phyloP scores from a whole-genome alignment of 495 filamentous ascomycete genomes.

The Penicillium cosmopolitanum region DNA sequence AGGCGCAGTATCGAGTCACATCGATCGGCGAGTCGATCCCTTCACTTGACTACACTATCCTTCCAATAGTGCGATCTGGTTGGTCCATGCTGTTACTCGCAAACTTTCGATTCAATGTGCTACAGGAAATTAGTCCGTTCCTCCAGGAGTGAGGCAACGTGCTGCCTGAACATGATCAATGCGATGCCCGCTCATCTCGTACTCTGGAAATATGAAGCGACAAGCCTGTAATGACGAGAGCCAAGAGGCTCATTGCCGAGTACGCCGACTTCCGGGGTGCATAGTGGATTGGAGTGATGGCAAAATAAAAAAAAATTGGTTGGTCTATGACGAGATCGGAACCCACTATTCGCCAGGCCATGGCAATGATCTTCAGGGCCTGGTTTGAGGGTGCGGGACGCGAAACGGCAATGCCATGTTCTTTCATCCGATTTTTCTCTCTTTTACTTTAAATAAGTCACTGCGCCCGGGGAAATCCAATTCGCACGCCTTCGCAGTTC shows the following conservation, averaged over 20 bases:
- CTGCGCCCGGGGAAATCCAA: background rate
- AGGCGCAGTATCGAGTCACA: slow-evolving; percentile 1
- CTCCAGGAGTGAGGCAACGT: background rate
- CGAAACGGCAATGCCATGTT: background rate
- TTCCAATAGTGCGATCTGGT: slow-evolving; percentile 1
- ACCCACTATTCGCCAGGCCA: slow-evolving; percentile 5
- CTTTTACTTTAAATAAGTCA: background rate
- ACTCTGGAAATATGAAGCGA: background rate
- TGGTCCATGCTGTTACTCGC: slow-evolving; percentile 1
- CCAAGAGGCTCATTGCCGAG: background rate
- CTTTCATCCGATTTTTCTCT: background rate
- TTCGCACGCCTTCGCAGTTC: slow-evolving; percentile 8
- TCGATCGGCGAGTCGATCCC: slow-evolving; percentile 12
- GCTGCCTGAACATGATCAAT: background rate
- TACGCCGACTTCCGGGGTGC: background rate
- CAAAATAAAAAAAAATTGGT: background rate
- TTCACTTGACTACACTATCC: background rate
- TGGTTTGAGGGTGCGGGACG: background rate
- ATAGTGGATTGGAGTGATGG: background rate
- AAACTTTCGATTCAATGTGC: background rate
- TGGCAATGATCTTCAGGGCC: slow-evolving; percentile 27
- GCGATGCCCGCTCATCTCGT: background rate
- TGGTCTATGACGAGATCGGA: slow-evolving; percentile 11
- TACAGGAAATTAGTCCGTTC: background rate
- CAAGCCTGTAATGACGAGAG: background rate